phyloP scores from a whole-genome alignment of 116 monocot species.

The Phalaenopsis hybrid region DNA sequence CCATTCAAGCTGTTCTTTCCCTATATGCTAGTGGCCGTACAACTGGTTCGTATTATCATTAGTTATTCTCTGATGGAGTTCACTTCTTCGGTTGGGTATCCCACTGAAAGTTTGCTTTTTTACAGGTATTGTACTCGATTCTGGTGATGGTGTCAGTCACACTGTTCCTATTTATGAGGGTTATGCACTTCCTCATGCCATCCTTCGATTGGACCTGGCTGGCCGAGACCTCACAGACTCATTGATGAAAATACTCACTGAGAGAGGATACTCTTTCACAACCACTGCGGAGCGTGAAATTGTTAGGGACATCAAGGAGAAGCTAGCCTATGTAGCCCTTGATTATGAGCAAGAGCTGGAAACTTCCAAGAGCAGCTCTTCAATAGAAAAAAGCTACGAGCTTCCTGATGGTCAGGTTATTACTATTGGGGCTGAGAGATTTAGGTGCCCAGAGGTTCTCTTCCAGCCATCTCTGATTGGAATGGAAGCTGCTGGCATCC shows the following conservation, averaged over 20 bases:
- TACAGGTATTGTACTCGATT: constrained; percentile 36
- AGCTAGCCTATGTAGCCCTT: constrained; percentile 33
- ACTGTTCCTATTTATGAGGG: constrained; percentile 40
- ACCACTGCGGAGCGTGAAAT: constrained; percentile 44
- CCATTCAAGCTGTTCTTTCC: constrained; percentile 40
- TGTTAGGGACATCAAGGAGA: constrained; percentile 37
- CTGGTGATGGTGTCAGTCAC: constrained; percentile 34
- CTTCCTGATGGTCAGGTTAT: constrained; percentile 8
- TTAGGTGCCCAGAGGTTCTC: constrained; percentile 7
- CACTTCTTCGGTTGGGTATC: not conserved
- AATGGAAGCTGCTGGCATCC: constrained; percentile 13
- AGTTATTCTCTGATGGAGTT: not conserved
- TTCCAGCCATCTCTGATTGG: constrained; percentile 19
- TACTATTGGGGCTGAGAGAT: constrained; percentile 14
- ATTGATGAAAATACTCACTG: constrained; percentile 40
- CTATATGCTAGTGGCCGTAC: constrained; percentile 42
- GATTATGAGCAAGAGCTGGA: constrained; percentile 38
- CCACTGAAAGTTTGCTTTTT: not conserved
- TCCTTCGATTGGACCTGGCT: constrained; percentile 34
- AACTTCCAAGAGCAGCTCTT: constrained; percentile 24
- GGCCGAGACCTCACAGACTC: constrained; percentile 36
- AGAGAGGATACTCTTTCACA: constrained; percentile 36
- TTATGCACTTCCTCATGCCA: constrained; percentile 37
- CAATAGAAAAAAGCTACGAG: constrained; percentile 14
- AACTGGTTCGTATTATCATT: constrained; percentile 26